Conservation (phyloP, 176 grass and related monocot species). For the Canna indica region DNA sequence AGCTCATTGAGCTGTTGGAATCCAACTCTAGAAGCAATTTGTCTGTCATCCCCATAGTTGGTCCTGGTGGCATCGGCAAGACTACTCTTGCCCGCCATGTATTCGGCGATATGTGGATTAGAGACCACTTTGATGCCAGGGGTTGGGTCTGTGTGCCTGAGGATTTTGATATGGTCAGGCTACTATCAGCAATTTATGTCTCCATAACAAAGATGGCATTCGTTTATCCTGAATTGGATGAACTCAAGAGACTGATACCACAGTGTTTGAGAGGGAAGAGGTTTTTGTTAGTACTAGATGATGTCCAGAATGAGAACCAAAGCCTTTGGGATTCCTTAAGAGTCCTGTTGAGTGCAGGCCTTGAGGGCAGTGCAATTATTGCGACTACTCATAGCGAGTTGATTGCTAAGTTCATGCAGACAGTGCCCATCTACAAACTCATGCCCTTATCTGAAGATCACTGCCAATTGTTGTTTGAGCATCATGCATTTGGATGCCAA, state of each 20-base stretch:
- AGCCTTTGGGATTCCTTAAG: constrained; percentile 21
- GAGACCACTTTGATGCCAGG: constrained; percentile 18
- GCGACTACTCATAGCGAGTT: constrained; percentile 24
- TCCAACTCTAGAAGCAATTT: background rate
- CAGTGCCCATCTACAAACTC: constrained; percentile 1
- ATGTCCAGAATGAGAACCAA: constrained; percentile 34
- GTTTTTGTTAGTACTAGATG: constrained; percentile 32
- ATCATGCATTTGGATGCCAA: no score
- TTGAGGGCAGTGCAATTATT: constrained; percentile 22
- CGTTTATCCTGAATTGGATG: background rate
- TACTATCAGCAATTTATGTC: background rate
- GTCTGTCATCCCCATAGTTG: constrained; percentile 24
- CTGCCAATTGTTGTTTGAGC: no score
- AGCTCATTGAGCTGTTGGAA: background rate
- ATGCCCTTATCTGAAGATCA: no score
- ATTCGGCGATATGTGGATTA: constrained; percentile 7
- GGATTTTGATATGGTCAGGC: no score
- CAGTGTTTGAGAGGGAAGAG: background rate
- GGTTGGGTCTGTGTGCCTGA: constrained; percentile 32
- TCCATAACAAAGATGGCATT: background rate
- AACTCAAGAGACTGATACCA: background rate
- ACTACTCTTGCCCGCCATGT: constrained; percentile 23
- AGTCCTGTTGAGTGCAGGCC: background rate
- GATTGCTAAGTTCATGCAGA: constrained; percentile 23
- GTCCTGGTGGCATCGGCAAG: constrained; percentile 22